Evolutionary conservation across 768 basidiomycete genomes (phyloP).

Genomic region (Phaeotremella skinneri): DNA sequence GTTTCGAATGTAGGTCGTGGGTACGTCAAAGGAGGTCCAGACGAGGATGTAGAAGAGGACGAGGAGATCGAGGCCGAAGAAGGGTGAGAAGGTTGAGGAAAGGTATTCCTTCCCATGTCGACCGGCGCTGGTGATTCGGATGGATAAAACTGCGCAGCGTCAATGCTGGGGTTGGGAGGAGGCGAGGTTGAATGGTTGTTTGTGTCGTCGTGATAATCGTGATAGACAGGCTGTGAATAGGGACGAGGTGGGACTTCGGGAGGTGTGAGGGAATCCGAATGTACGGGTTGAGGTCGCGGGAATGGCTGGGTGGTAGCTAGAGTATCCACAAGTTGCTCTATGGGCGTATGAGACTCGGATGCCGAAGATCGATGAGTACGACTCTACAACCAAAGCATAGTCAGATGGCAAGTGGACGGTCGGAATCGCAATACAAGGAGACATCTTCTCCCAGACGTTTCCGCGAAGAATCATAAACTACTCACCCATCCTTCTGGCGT

Average conservation of each 20-base stretch:
- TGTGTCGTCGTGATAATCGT: not conserved
- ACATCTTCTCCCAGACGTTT: too few relatives aligned
- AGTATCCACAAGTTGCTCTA: too few relatives aligned
- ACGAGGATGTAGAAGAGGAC: conserved; percentile 16
- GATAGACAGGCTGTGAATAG: not conserved
- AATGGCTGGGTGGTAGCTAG: not conserved
- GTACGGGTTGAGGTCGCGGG: not conserved
- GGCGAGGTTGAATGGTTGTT: not conserved
- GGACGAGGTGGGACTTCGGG: not conserved
- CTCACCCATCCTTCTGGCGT: not conserved
- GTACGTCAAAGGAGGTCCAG: conserved; percentile 57
- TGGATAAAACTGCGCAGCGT: too few relatives aligned
- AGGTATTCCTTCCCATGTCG: not conserved
- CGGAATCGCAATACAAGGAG: too few relatives aligned
- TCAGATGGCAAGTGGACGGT: too few relatives aligned
- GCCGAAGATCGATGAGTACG: too few relatives aligned
- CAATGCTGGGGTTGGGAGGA: not conserved
- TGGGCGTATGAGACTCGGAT: too few relatives aligned
- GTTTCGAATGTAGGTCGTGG: conserved; percentile 66
- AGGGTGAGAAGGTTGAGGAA: not conserved
- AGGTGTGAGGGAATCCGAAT: not conserved
- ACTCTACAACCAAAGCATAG: too few relatives aligned
- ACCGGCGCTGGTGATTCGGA: too few relatives aligned
- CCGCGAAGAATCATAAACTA: not conserved
- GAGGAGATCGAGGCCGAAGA: conserved; percentile 23